Conservation (phyloP, 257 asterid species). For the Rehmannia glutinosa region DNA sequence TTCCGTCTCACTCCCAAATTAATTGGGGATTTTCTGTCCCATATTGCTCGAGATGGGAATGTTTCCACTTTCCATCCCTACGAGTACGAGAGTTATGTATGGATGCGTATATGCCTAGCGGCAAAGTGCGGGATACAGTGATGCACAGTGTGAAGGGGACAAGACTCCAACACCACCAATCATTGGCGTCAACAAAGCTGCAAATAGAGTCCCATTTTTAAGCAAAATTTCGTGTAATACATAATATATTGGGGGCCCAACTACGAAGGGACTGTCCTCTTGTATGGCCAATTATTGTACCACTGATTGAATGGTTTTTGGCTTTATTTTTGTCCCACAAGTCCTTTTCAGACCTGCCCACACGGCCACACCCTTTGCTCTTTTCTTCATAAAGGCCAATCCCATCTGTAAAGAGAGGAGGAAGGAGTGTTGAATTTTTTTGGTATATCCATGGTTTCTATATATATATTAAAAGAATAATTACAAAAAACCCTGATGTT, state of each 20-base stretch:
- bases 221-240: neutral
- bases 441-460: no score
- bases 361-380: constrained; percentile 11
- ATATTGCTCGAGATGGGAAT: no score
- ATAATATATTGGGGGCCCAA: constrained; percentile 1
- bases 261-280: constrained; percentile 11
- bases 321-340: constrained; percentile 14
- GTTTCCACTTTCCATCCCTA: no score
- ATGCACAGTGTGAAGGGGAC: constrained; percentile 34
- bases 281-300: constrained; percentile 31
- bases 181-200: constrained; percentile 32
- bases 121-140: constrained; percentile 19
- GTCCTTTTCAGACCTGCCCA: constrained; percentile 21
- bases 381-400: neutral
- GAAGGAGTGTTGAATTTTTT: neutral
- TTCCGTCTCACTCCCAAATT: no score
- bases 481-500: no score
- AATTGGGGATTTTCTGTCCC: no score
- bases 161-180: constrained; percentile 46
- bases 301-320: constrained; percentile 32
- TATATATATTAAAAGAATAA: no score
- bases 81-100: neutral
- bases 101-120: neutral
- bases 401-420: neutral
- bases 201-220: constrained; percentile 10